A percentile compares a stretch with the other conserved stretches of the same genome.
Evolutionary conservation across 1,284 basidiomycete species (phyloP).

Genomic region (Neotropicomus parvogracilis): DNA sequence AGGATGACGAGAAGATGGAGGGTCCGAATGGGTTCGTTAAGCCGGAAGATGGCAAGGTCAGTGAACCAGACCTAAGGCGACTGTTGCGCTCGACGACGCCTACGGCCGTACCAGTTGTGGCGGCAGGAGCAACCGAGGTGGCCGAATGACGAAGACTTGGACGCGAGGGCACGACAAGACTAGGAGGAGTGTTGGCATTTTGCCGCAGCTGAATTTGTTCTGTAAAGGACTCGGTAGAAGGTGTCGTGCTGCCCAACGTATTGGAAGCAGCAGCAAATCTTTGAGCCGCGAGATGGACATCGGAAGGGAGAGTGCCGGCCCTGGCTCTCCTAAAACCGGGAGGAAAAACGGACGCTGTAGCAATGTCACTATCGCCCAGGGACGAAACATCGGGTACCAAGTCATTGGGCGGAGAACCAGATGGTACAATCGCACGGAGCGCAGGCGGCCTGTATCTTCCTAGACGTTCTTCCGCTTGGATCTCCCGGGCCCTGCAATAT

Average conservation of each 20-base stretch:
- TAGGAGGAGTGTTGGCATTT: constrained; percentile 42
- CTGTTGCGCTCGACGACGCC: constrained; percentile 65
- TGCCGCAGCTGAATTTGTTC: constrained; percentile 55
- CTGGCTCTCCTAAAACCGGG: constrained; percentile 81
- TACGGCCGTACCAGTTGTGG: constrained; percentile 59
- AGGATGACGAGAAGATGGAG: constrained; percentile 83
- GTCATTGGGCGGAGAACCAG: constrained; percentile 71
- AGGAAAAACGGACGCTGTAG: constrained; percentile 70
- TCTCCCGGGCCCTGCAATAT: constrained; percentile 66
- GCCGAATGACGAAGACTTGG: constrained; percentile 75
- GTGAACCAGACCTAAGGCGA: constrained; percentile 85
- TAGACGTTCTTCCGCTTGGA: constrained; percentile 71
- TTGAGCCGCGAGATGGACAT: constrained; percentile 81
- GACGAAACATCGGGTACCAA: constrained; percentile 50
- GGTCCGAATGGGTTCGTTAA: constrained; percentile 85
- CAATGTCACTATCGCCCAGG: constrained; percentile 52
- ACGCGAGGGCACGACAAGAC: constrained; percentile 48
- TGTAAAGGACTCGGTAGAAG: constrained; percentile 61
- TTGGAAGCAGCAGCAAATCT: constrained; percentile 69
- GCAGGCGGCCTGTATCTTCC: constrained; percentile 76
- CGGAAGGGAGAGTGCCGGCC: constrained; percentile 85
- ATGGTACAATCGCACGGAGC: constrained; percentile 66
- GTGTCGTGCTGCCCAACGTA: constrained; percentile 49
- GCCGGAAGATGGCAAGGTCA: constrained; percentile 74
- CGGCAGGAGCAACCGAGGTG: constrained; percentile 42